phyloP scores from a whole-genome alignment of 78 protist species.

The Isochrysis galbana region DNA sequence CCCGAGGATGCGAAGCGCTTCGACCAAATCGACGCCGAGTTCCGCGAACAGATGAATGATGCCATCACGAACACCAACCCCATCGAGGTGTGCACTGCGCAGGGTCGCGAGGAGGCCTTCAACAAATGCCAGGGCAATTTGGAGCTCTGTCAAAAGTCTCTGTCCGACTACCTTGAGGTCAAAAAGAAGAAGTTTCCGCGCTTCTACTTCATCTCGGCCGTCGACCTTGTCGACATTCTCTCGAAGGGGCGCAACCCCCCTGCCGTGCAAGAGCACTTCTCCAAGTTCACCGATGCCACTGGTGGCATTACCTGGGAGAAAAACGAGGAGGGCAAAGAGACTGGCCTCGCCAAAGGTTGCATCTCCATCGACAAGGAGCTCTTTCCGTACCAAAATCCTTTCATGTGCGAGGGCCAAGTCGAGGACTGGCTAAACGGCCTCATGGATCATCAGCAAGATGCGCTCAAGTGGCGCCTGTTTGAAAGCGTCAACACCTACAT shows the following conservation, averaged over 20 bases:
- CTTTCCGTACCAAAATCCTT: constrained; percentile 49
- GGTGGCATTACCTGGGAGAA: not conserved
- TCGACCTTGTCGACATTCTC: constrained; percentile 84
- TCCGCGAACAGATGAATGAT: constrained; percentile 56
- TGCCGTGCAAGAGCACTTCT: constrained; percentile 71
- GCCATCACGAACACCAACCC: constrained; percentile 42
- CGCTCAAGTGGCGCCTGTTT: constrained; percentile 11
- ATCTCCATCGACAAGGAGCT: constrained; percentile 55
- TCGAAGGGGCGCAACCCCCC: constrained; percentile 79
- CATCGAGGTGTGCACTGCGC: constrained; percentile 35
- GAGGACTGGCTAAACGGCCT: constrained; percentile 74
- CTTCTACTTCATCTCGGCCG: constrained; percentile 83
- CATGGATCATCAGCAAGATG: constrained; percentile 29
- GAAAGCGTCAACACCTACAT: constrained; percentile 58
- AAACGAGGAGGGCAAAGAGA: not conserved
- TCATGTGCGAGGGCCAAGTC: constrained; percentile 62
- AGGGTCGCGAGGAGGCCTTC: constrained; percentile 18
- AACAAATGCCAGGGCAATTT: constrained; percentile 39
- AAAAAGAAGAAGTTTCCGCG: constrained; percentile 87
- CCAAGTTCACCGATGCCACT: constrained; percentile 71
- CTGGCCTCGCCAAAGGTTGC: constrained; percentile 59
- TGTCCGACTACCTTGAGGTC: constrained; percentile 82
- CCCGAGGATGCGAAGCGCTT: constrained; percentile 87
- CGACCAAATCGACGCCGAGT: constrained; percentile 70
- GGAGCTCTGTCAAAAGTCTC: constrained; percentile 77